Conservation (phyloP, 2,329 filamentous ascomycete genomes). For the Fusarium temperatum region DNA sequence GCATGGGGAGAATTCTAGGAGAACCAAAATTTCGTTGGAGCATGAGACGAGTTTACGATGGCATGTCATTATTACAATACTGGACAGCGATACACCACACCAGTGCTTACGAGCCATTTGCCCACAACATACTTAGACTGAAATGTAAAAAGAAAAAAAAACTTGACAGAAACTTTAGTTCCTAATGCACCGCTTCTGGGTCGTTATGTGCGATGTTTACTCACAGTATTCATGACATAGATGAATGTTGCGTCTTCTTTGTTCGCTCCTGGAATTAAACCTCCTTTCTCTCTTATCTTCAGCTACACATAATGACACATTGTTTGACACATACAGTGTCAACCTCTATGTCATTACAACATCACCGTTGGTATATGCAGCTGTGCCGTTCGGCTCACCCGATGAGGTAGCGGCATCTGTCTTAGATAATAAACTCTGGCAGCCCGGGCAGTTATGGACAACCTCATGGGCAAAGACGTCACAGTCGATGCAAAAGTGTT, state of each 20-base stretch:
- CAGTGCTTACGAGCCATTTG: not conserved
- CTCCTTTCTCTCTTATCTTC: not conserved
- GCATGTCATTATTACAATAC: conserved; percentile 11
- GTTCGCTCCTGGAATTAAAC: conserved; percentile 22
- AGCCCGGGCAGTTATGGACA: conserved; percentile 95
- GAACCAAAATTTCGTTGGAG: conserved; percentile 11
- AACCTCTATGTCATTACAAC: conserved; percentile 52
- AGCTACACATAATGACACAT: not conserved
- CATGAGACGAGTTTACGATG: conserved; percentile 15
- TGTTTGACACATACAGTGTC: not conserved
- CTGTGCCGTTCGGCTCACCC: conserved; percentile 43
- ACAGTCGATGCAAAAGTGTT: conserved; percentile 98
- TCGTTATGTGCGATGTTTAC: conserved; percentile 12
- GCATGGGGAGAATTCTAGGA: not conserved
- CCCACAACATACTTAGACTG: not conserved
- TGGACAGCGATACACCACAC: conserved; percentile 18
- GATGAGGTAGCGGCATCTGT: conserved; percentile 22
- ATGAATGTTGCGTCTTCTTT: conserved; percentile 11
- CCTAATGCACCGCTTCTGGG: conserved; percentile 12
- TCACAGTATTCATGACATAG: conserved; percentile 16
- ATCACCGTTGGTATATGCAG: conserved; percentile 49
- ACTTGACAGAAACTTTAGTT: conserved; percentile 5
- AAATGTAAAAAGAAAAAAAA: conserved; percentile 2
- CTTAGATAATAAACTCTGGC: conserved; percentile 62
- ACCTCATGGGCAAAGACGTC: conserved; percentile 95